Base-by-base conservation (phyloP, 2,329 filamentous ascomycete genomes). In the Penicillium glabrum region DNA sequence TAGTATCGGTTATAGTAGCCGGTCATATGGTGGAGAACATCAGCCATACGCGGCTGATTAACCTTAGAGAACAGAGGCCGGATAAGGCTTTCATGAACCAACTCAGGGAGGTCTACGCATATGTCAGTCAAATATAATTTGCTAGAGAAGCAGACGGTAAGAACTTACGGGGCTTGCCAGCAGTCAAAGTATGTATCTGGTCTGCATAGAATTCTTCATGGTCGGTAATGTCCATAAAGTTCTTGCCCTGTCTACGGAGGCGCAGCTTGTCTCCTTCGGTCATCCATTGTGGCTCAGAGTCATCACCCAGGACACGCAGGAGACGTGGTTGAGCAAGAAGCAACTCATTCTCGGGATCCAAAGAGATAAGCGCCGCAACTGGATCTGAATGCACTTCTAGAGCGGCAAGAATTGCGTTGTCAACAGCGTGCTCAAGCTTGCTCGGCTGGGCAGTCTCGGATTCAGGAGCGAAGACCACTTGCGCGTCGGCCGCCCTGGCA, bases 261-360 rank as follows among this genome's bases (percentile, higher is more conserved):
- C 56, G 48, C 23, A 58, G 53, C 56, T 55, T 58, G 45, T 58
- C 56, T 23, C 56, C 56, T 41, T 58, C 56, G 5, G 56, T 58
- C 56, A 55, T 55, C 56, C 56, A 58, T 35, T 52, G 29, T 21
- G 52, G 31, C 35, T 53, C 26, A 4, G 26, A 21, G 4, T 27
- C 49, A 7, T 23, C 49, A 1, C 49, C 56, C 16, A 48, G 5
- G n/a, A 51, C 39, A 5, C 44, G 52, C 26, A 58, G 26, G 14
- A 58, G 52, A 33, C 56, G 52, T 9, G 56, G 56, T 23, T 58
- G 19, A 26, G 52, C 24, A 2, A 58, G 37, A 3, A 47, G 13
- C 3, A 39, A 19, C 35, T 55, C 48, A 14, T n/a, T 31, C 0
- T 51, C 29, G 6, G 27, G 33, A 9, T 48, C 9, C 8, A 58